Base-by-base conservation (phyloP, 1,139 yeast genomes). In the Oligophagozyma castellii region DNA sequence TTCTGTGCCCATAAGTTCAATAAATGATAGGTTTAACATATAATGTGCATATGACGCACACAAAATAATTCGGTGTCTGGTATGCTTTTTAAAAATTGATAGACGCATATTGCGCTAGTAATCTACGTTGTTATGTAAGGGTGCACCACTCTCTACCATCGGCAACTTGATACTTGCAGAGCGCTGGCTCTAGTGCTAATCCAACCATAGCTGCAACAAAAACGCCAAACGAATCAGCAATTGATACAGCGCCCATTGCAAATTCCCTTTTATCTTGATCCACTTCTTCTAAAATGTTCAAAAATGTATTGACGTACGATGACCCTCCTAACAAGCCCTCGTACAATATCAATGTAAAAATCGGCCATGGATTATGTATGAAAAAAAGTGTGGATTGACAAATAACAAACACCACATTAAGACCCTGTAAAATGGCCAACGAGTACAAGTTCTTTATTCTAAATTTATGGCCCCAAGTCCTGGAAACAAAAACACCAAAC, bases 281-380 rank as follows among this genome's bases (percentile, higher is more conserved):
- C 0, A 73, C 64, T 2, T 69, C 63, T 37, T 83, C 93, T 27
- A 79, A 65, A 0, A 84, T 89, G 11, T 72, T 62, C 61, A 77
- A 61, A 45, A 81, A 89, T 0, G 95, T 84, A 46, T 86, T 86
- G 29, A 81, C 92, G 47, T 89, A 89, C 14, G 89, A 73, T 3
- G 79, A 69, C 2, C 98, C 96, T 2, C 96, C 96, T 7, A 89
- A 58, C 13, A 89, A 60, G 0, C 89, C 96, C 49, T 89, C 96
- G 53, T 81, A 84, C 35, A 86, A 68, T 4, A 83, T 66, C 21
- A 86, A 53, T 0, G 63, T 12, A 57, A 81, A 61, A 27, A 84
- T 48, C 2, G 68, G 44, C 64, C 79, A 79, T 4, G 86, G 68
- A 35, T 67, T 72, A 1, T 93, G 89, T 11, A 68, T 44, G 30